phyloP scores from a whole-genome alignment of 345 rosid genomes.

The Noccaea bulbosa region DNA sequence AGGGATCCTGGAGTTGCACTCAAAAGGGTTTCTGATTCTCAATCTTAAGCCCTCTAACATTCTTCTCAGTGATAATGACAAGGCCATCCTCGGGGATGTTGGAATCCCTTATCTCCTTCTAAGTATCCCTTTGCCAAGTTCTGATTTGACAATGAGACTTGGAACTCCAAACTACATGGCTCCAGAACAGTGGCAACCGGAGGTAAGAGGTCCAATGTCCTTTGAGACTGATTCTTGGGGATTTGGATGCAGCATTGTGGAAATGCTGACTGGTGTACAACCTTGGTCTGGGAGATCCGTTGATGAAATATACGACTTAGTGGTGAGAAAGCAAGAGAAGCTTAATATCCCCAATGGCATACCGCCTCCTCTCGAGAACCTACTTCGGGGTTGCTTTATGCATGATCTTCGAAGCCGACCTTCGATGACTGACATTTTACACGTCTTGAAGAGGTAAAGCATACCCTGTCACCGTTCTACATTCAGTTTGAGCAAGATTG shows the following conservation, averaged over 20 bases:
- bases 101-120: conserved; percentile 79
- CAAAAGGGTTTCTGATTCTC: conserved; percentile 69
- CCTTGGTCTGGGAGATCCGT: conserved; percentile 78
- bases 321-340: conserved; percentile 77
- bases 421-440: conserved; percentile 74
- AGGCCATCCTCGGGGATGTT: conserved; percentile 74
- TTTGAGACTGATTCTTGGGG: conserved; percentile 97
- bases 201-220: conserved; percentile 80
- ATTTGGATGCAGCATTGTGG: conserved; percentile 85
- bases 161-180: conserved; percentile 98
- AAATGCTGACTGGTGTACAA: conserved; percentile 87
- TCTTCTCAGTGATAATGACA: conserved; percentile 70
- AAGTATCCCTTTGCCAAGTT: conserved; percentile 67
- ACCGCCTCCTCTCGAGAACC: conserved; percentile 70
- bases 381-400: conserved; percentile 87
- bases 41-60: conserved; percentile 82
- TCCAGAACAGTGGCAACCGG: conserved; percentile 98
- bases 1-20: conserved; percentile 72
- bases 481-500: conserved; percentile 3
- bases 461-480: conserved; percentile 1
- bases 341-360: conserved; percentile 68
- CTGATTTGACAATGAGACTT: conserved; percentile 67
- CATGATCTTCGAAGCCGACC: conserved; percentile 90
- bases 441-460: conserved; percentile 65
- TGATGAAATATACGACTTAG: conserved; percentile 67